Base-by-base conservation (phyloP, 208 protist genomes). In the Leishmania braziliensis region DNA sequence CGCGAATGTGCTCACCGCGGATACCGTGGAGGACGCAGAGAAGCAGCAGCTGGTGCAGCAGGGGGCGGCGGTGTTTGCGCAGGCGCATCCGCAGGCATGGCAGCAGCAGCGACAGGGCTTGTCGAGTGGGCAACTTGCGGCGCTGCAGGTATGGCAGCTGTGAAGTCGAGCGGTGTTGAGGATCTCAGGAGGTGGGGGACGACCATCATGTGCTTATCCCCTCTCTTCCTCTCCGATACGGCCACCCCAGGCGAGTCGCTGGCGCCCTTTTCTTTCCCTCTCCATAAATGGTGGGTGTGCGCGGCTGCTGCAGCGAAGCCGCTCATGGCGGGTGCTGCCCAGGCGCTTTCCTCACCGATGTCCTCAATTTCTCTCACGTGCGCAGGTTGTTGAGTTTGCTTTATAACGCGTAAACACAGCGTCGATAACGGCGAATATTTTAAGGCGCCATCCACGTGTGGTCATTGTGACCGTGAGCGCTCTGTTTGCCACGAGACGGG, bases 21-120 rank as follows among this genome's bases (percentile, higher is more conserved):
- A 53, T 53, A 83, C 87, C 8, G 86, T 96, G 26, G 86, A 91
- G 63, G 87, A 84, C 29, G 82, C 85, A 14, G 87, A 87, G 78
- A 95, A 94, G 83, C 74, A 87, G 72, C 36, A 82, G 53, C 81
- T 96, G 5, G 86, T 89, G 53, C 56, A 80, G 65, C 62, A 83
- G 33, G 91, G 90, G 10, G 72, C 88, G 20, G 50, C 60, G 0
- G 60, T 75, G 10, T 93, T 95, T 66, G 73, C 78, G 23, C 78
- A 76, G 68, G 50, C 51, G 48, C 81, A 87, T 66, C 39, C 71
- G 4, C n/a, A 85, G 10, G 79, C 77, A 56, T 96, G 92, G 92
- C 68, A 48, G 33, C 65, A 80, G 80, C 80, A 87, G 70, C 46
- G 23, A 26, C 50, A 48, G 71, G 5, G 58, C 18, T 79, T 93